These are phyloP conservation scores for Ogataea minuta DNA, from an alignment of 805 yeast species.

Conservation along the genomic window DNA sequence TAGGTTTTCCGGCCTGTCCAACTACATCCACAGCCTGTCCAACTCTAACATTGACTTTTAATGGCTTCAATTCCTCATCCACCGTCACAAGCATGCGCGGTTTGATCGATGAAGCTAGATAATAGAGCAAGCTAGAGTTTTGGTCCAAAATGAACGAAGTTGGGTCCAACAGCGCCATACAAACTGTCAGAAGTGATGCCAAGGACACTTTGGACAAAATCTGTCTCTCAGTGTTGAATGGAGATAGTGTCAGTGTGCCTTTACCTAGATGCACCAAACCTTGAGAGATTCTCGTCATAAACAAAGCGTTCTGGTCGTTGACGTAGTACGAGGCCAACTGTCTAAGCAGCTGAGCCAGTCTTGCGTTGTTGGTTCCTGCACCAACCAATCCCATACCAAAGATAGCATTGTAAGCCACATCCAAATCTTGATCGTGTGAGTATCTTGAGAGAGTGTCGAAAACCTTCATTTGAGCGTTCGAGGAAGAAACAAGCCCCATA, in stretches of 20 bases:
- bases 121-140: slow-evolving; percentile 75
- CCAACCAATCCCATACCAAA: slow-evolving; percentile 98
- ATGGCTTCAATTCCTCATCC: slow-evolving; percentile 84
- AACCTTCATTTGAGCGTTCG: slow-evolving; percentile 95
- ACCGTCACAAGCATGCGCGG: slow-evolving; percentile 93
- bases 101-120: slow-evolving; percentile 81
- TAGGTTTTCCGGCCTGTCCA: slow-evolving; percentile 99
- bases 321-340: slow-evolving; percentile 92
- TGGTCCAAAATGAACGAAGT: slow-evolving; percentile 74
- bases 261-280: slow-evolving; percentile 95
- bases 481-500: slow-evolving; percentile 91
- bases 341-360: slow-evolving; percentile 92
- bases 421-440: slow-evolving; percentile 92
- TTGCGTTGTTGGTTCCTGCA: slow-evolving; percentile 97
- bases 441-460: slow-evolving; percentile 94
- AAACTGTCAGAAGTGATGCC: slow-evolving; percentile 83
- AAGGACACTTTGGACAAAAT: slow-evolving; percentile 84
- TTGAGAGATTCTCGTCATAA: slow-evolving; percentile 92
- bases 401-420: slow-evolving; percentile 92
- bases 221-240: slow-evolving; percentile 85
- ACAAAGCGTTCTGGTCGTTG: slow-evolving; percentile 84
- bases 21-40: slow-evolving; percentile 99
- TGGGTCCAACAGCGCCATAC: slow-evolving; percentile 85
- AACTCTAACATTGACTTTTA: slow-evolving; percentile 94
- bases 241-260: slow-evolving; percentile 87